Evolutionary conservation across 73 alveolate genomes (phyloP).

Genomic region (Durusdinium trenchii): DNA sequence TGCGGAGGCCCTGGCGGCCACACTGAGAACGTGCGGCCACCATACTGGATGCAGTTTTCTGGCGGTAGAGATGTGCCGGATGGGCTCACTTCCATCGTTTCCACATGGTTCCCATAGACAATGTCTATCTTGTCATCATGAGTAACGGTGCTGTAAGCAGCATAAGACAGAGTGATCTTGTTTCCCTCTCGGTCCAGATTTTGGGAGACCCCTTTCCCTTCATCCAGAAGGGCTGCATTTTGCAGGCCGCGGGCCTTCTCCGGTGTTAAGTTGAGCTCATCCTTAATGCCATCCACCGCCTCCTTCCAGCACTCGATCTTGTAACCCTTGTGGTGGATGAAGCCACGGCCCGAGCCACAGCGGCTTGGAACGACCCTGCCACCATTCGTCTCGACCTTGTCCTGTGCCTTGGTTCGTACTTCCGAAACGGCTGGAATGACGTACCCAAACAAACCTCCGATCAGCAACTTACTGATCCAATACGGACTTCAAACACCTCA

Average conservation of each 20-base stretch:
- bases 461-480: too few relatives aligned
- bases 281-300: background rate
- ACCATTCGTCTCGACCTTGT: conserved; percentile 18
- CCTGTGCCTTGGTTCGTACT: conserved; percentile 49
- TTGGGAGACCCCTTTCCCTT: background rate
- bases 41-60: conserved; percentile 34
- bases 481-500: too few relatives aligned
- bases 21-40: background rate
- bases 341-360: background rate
- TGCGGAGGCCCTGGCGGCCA: conserved; percentile 63
- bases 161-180: background rate
- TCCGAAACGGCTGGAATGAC: too few relatives aligned
- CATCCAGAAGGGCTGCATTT: background rate
- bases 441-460: too few relatives aligned
- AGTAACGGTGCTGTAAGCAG: conserved; percentile 1
- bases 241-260: background rate
- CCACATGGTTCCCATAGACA: conserved; percentile 14
- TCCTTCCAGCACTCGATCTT: background rate
- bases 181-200: background rate
- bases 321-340: conserved; percentile 40
- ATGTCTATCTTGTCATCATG: background rate
- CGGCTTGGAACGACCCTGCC: background rate
- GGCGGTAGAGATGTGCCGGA: background rate
- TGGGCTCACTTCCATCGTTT: conserved; percentile 58
- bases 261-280: background rate